A percentile compares a stretch with the other conserved stretches of the same genome.
Evolutionary conservation across 1,139 yeast genomes (phyloP).

Genomic region (Arxiozyma telluris): DNA sequence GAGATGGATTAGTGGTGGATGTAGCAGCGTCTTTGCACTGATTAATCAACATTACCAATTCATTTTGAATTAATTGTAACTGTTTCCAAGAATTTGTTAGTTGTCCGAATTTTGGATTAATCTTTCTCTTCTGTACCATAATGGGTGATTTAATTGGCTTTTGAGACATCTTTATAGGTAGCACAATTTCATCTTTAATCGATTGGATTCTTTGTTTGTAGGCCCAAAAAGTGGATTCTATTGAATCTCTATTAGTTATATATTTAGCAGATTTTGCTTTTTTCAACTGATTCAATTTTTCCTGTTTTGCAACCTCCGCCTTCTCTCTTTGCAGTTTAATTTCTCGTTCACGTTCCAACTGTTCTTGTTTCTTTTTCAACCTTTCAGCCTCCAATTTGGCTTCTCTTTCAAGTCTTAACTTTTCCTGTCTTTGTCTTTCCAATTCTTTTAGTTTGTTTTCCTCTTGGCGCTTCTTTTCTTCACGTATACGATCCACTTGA

Average conservation of each 20-base stretch:
- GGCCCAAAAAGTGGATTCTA: slow-evolving; percentile 42
- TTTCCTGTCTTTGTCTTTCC: slow-evolving; percentile 8
- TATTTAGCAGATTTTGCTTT: slow-evolving; percentile 14
- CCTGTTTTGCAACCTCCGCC: slow-evolving; percentile 11
- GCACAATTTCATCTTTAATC: slow-evolving; percentile 52
- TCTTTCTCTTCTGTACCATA: slow-evolving; percentile 50
- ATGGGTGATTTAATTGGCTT: slow-evolving; percentile 36
- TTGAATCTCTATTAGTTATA: slow-evolving; percentile 32
- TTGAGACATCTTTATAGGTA: slow-evolving; percentile 38
- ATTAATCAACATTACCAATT: slow-evolving; percentile 41
- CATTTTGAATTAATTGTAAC: slow-evolving; percentile 42
- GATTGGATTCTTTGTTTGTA: slow-evolving; percentile 49
- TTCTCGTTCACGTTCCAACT: slow-evolving; percentile 3
- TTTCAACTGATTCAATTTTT: slow-evolving; percentile 8
- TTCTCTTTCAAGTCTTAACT: slow-evolving; percentile 8
- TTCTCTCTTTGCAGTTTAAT: slow-evolving; percentile 3
- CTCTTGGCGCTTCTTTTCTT: slow-evolving; percentile 6
- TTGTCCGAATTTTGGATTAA: slow-evolving; percentile 88
- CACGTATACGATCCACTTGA: slow-evolving; percentile 9
- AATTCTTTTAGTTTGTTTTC: slow-evolving; percentile 4
- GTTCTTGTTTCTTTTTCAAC: slow-evolving; percentile 1
- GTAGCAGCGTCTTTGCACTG: slow-evolving; percentile 33
- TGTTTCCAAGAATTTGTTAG: slow-evolving; percentile 64
- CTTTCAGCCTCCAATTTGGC: slow-evolving; percentile 2
- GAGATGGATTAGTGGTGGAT: slow-evolving; percentile 20